These are phyloP conservation scores for Ramalina intermedia DNA, from an alignment of 495 filamentous ascomycete genomes.

Conservation along the genomic window DNA sequence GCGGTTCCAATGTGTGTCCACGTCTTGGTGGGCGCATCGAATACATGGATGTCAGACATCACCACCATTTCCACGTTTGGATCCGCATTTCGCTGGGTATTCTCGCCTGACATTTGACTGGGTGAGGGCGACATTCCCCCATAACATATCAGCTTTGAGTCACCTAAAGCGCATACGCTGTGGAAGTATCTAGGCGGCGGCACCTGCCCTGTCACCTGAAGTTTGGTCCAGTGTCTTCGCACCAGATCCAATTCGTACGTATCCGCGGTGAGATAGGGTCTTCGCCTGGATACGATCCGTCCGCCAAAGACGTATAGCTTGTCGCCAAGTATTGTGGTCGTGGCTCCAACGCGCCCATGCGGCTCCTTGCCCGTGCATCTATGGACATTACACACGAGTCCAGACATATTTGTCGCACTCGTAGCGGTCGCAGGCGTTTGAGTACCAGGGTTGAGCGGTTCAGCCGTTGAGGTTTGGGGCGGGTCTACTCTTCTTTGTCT, in stretches of 20 bases:
- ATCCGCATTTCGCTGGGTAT: slow-evolving; percentile 23
- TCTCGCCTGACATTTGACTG: slow-evolving; percentile 26
- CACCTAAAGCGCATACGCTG: slow-evolving; percentile 81
- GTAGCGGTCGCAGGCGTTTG: slow-evolving; percentile 20
- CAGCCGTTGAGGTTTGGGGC: not conserved
- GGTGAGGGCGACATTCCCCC: slow-evolving; percentile 88
- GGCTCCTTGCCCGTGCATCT: slow-evolving; percentile 84
- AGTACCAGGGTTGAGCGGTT: slow-evolving; percentile 17
- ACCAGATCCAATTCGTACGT: slow-evolving; percentile 89
- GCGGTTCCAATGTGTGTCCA: slow-evolving; percentile 74
- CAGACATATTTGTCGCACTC: slow-evolving; percentile 55
- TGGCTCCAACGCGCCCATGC: slow-evolving; percentile 80
- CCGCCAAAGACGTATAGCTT: slow-evolving; percentile 95
- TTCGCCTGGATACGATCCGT: slow-evolving; percentile 65
- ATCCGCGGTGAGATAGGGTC: slow-evolving; percentile 72
- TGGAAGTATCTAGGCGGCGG: slow-evolving; percentile 93
- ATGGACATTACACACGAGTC: slow-evolving; percentile 86
- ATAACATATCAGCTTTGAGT: slow-evolving; percentile 93
- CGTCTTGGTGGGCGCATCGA: slow-evolving; percentile 67
- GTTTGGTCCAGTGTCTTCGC: slow-evolving; percentile 77
- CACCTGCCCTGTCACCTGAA: slow-evolving; percentile 71
- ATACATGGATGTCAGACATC: slow-evolving; percentile 97
- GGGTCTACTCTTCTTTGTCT: not conserved
- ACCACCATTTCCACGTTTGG: slow-evolving; percentile 63
- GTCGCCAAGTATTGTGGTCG: slow-evolving; percentile 86